These are phyloP conservation scores for Acacia confusa DNA, from an alignment of 306 rosid species.

Conservation along the genomic window DNA sequence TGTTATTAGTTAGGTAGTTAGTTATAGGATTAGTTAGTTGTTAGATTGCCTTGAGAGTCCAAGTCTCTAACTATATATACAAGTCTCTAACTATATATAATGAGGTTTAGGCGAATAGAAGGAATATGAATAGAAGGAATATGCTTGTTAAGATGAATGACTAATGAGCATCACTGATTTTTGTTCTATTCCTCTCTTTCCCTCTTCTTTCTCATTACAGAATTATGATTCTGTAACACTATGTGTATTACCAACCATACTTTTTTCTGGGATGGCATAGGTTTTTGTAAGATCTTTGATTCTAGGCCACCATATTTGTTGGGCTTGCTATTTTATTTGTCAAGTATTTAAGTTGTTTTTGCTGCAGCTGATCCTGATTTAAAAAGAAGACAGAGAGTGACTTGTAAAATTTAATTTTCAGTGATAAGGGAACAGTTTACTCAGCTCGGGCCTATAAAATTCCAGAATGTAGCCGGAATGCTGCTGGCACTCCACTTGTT, in stretches of 20 bases:
- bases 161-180: too few relatives aligned
- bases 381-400: conserved; percentile 5
- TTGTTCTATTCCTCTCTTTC: too few relatives aligned
- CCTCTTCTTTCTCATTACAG: too few relatives aligned
- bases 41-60: too few relatives aligned
- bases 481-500: conserved; percentile 90
- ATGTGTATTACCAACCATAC: neutral
- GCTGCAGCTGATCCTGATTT: conserved; percentile 18
- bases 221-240: too few relatives aligned
- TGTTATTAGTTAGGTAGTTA: too few relatives aligned
- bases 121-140: too few relatives aligned
- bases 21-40: too few relatives aligned
- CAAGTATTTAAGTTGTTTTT: neutral
- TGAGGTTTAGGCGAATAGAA: too few relatives aligned
- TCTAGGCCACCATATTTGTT: neutral
- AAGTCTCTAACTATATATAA: too few relatives aligned
- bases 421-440: conserved; percentile 95
- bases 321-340: conserved; percentile 11
- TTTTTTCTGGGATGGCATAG: conserved; percentile 9
- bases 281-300: neutral
- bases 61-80: too few relatives aligned
- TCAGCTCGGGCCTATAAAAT: conserved; percentile 94
- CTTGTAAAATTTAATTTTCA: conserved; percentile 35
- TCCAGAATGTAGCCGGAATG: conserved; percentile 88
- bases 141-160: too few relatives aligned